Evolutionary conservation across 148 eudicot species (phyloP).

Genomic region (Oxyria digyna): DNA sequence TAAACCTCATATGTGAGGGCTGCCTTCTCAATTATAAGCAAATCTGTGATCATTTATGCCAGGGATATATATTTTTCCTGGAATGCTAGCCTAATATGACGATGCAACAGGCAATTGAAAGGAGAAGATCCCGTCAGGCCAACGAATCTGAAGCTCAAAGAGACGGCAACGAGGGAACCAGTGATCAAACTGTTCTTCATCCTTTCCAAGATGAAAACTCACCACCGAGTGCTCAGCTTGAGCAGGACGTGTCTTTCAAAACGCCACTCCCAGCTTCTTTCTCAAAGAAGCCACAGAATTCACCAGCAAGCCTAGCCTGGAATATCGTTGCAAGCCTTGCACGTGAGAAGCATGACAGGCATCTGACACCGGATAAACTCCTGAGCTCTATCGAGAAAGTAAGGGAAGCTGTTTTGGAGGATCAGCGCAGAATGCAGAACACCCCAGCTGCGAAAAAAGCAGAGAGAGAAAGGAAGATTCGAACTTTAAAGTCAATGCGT

Average conservation of each 20-base stretch:
- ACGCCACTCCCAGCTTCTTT: constrained; percentile 20
- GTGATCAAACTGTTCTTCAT: constrained; percentile 2
- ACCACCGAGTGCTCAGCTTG: constrained; percentile 28
- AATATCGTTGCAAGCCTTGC: constrained; percentile 40
- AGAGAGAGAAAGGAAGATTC: constrained; percentile 47
- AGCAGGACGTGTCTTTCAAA: constrained; percentile 22
- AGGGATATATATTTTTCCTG: too few relatives aligned
- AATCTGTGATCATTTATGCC: too few relatives aligned
- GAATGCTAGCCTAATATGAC: too few relatives aligned
- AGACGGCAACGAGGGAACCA: neutral
- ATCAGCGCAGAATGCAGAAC: constrained; percentile 36
- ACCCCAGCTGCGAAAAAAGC: constrained; percentile 69
- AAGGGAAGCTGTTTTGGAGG: constrained; percentile 59
- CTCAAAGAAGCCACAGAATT: constrained; percentile 11
- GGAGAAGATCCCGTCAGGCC: constrained; percentile 26
- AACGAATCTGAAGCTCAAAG: neutral
- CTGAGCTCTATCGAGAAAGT: constrained; percentile 66
- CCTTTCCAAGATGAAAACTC: constrained; percentile 4
- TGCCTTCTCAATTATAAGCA: too few relatives aligned
- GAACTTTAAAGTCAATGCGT: constrained; percentile 69
- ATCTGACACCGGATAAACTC: constrained; percentile 40
- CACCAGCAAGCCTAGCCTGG: constrained; percentile 25
- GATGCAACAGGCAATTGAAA: constrained; percentile 35
- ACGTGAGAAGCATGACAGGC: constrained; percentile 15
- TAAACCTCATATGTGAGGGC: too few relatives aligned